A percentile compares a stretch with the other conserved stretches of the same genome.
Evolutionary conservation across 768 basidiomycete species (phyloP).

Genomic region (Imleria badia): DNA sequence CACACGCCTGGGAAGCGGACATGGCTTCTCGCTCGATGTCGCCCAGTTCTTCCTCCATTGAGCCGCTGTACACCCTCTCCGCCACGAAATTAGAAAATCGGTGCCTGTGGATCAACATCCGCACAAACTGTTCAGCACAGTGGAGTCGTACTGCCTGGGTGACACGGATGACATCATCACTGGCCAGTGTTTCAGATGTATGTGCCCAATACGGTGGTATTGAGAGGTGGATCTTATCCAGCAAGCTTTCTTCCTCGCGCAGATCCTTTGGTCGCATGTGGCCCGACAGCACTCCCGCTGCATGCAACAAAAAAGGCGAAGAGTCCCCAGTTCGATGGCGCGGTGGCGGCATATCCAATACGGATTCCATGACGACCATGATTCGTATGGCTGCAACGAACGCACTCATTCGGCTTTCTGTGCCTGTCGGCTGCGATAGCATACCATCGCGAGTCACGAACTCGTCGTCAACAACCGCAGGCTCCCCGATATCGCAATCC

Average conservation of each 20-base stretch:
- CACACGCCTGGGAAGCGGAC: conserved; percentile 71
- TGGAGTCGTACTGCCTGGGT: conserved; percentile 87
- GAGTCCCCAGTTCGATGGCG: conserved; percentile 55
- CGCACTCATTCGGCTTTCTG: conserved; percentile 74
- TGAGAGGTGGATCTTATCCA: conserved; percentile 75
- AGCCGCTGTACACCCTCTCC: conserved; percentile 53
- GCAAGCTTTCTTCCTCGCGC: conserved; percentile 74
- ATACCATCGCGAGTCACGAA: conserved; percentile 76
- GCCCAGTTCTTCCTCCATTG: conserved; percentile 50
- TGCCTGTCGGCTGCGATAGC: conserved; percentile 63
- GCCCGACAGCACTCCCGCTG: conserved; percentile 66
- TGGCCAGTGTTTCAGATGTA: conserved; percentile 74
- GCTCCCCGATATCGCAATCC: conserved; percentile 92
- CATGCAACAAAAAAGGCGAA: conserved; percentile 76
- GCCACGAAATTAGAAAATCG: conserved; percentile 77
- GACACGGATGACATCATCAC: conserved; percentile 83
- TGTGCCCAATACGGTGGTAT: conserved; percentile 81
- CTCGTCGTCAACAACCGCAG: conserved; percentile 84
- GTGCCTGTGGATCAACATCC: conserved; percentile 88
- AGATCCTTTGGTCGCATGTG: conserved; percentile 61
- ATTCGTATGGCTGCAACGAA: conserved; percentile 77
- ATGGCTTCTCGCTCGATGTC: conserved; percentile 80
- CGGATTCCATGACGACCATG: conserved; percentile 86
- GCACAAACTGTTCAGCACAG: conserved; percentile 83
- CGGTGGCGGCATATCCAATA: conserved; percentile 77